Evolutionary conservation across 345 rosid genomes (phyloP), one percentile per base, ranked within the genome.

Genomic region (Gossypium rotundifolium): DNA sequence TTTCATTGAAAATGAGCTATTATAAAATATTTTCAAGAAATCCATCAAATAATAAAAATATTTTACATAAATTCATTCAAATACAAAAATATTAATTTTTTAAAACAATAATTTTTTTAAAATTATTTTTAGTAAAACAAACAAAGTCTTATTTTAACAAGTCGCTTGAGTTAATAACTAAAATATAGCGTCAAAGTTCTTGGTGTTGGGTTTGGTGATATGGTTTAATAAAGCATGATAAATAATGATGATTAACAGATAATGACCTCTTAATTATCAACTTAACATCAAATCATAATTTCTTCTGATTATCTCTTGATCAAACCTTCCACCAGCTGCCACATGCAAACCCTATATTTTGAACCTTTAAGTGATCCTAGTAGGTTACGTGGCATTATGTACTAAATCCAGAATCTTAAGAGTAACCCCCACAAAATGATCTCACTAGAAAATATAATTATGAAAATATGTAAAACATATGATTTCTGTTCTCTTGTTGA

Each of bases 191-290:
- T 63, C n/a, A 51, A 48, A 48, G 29, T 65, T 53, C 46, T 3
- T 58, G 5, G 13, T 69, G 49, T n/a, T 11, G 17, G 45, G 3
- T 46, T 44, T 17, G 29, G 38, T 33, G 44, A 52, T 46, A 74
- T 70, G 69, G 48, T 33, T 58, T 57, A 61, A 77, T 60, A 77
- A 76, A 42, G 69, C 66, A 4, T 33, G 40, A 33, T 33, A 33
- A 33, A 33, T 62, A 54, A 72, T 53, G 69, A 22, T 69, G 46
- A 77, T 58, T 25, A 45, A 65, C 40, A 4, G 70, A 79, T 65
- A 11, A 75, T 53, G 25, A 78, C 57, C 42, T 27, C 18, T 27
- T 11, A 29, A 29, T 61, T 33, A 72, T 18, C n/a, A 33, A n/a
- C 23, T 4, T 33, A 33, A 33, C 53, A 71, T 64, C 42, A 58